A percentile compares a stretch with the other conserved stretches of the same genome.
phyloP scores from a whole-genome alignment of 495 filamentous ascomycete species.

The Terfezia claveryi region DNA sequence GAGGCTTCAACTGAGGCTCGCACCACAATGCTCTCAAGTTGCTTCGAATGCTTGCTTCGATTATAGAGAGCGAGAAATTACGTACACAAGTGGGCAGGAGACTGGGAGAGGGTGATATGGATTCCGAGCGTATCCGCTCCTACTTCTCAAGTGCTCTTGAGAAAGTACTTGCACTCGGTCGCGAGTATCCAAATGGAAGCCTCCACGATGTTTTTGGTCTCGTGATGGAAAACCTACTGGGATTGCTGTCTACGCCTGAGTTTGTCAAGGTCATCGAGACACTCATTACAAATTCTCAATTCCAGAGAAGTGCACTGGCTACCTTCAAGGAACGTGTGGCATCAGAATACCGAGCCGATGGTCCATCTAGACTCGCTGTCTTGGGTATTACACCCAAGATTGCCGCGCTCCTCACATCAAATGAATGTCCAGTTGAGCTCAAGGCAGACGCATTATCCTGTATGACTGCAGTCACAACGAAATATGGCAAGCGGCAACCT shows the following conservation, averaged over 20 bases:
- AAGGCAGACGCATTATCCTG: slow-evolving; percentile 67
- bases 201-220: slow-evolving; percentile 31
- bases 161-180: slow-evolving; percentile 37
- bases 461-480: slow-evolving; percentile 72
- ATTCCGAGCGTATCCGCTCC: slow-evolving; percentile 36
- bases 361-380: slow-evolving; percentile 40
- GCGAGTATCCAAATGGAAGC: slow-evolving; percentile 36
- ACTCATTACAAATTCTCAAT: slow-evolving; percentile 46
- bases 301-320: slow-evolving; percentile 58
- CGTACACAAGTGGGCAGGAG: background rate
- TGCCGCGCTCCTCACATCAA: slow-evolving; percentile 47
- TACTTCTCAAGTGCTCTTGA: slow-evolving; percentile 53
- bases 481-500: slow-evolving; percentile 60
- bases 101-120: slow-evolving; percentile 20
- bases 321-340: slow-evolving; percentile 55
- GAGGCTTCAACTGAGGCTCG: slow-evolving; percentile 23
- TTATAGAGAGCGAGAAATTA: slow-evolving; percentile 34
- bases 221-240: slow-evolving; percentile 51
- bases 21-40: slow-evolving; percentile 30
- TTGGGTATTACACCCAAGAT: slow-evolving; percentile 60
- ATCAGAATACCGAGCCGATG: slow-evolving; percentile 41
- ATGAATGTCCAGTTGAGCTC: slow-evolving; percentile 35
- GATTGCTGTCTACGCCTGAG: slow-evolving; percentile 57
- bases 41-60: slow-evolving; percentile 27
- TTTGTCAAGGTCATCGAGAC: slow-evolving; percentile 66